These are phyloP conservation scores for Gossypium rotundifolium DNA, from an alignment of 345 rosid species.

Conservation along the genomic window DNA sequence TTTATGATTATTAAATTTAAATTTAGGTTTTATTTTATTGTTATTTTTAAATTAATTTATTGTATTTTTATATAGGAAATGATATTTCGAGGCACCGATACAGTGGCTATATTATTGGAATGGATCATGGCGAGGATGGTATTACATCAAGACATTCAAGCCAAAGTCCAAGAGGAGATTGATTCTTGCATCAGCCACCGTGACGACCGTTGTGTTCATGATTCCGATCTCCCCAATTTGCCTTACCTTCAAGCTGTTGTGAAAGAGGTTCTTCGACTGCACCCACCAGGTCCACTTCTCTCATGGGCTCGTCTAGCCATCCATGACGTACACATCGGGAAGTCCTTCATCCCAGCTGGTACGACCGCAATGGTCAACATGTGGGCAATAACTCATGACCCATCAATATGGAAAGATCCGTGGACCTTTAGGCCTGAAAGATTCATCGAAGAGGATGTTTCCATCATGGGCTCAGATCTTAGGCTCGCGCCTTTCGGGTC, in stretches of 20 bases:
- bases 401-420: conserved; percentile 50
- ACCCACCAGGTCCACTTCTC: conserved; percentile 74
- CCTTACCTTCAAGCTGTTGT: conserved; percentile 54
- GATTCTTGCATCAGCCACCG: conserved; percentile 24
- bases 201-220: conserved; percentile 31
- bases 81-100: conserved; percentile 66
- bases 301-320: conserved; percentile 72
- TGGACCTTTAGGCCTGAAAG: conserved; percentile 45
- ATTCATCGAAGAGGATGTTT: conserved; percentile 34
- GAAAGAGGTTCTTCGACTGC: conserved; percentile 56
- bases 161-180: conserved; percentile 41
- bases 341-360: conserved; percentile 49
- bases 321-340: conserved; percentile 52
- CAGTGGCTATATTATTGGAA: conserved; percentile 61
- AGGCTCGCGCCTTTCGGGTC: conserved; percentile 73
- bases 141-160: conserved; percentile 50
- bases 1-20: no score
- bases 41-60: neutral
- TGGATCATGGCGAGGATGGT: conserved; percentile 70
- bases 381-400: conserved; percentile 79
- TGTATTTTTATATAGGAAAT: conserved; percentile 37
- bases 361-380: conserved; percentile 74
- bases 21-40: no score
- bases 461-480: conserved; percentile 58
- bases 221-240: conserved; percentile 45